phyloP scores from a whole-genome alignment of 306 rosid species.

The Sesbania bispinosa region DNA sequence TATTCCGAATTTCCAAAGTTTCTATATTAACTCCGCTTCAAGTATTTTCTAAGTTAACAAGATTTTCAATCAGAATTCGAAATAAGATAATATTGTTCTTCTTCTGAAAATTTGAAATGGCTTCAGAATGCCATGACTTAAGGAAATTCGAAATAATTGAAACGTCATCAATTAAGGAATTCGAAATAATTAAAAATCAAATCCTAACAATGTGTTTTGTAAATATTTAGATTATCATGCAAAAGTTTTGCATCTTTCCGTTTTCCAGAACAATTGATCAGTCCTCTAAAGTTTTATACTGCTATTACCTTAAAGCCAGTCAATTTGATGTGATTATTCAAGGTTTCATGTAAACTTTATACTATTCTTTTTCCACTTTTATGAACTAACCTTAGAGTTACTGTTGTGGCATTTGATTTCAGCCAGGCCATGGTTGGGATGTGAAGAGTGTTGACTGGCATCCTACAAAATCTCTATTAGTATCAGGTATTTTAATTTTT shows the following conservation, averaged over 20 bases:
- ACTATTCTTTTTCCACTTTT: background rate
- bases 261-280: background rate
- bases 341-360: background rate
- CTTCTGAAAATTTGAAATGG: too few relatives aligned
- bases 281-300: background rate
- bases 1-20: too few relatives aligned
- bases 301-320: background rate
- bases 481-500: slow-evolving; percentile 64
- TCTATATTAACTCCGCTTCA: too few relatives aligned
- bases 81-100: too few relatives aligned
- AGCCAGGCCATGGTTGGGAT: slow-evolving; percentile 99
- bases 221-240: background rate
- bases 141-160: too few relatives aligned
- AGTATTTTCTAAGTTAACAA: too few relatives aligned
- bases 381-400: slow-evolving; percentile 32
- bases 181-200: too few relatives aligned
- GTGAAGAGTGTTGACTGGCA: slow-evolving; percentile 99
- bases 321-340: slow-evolving; percentile 7
- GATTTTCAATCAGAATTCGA: too few relatives aligned
- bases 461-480: slow-evolving; percentile 90
- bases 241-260: background rate
- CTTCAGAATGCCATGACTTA: too few relatives aligned
- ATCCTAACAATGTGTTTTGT: too few relatives aligned
- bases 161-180: too few relatives aligned
- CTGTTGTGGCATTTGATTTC: slow-evolving; percentile 62